Percentiles rank a stretch among this genome's conserved stretches.
These are phyloP conservation scores for Apiotrichum laibachii DNA, from an alignment of 1,284 basidiomycete genomes.

Conservation along the genomic window DNA sequence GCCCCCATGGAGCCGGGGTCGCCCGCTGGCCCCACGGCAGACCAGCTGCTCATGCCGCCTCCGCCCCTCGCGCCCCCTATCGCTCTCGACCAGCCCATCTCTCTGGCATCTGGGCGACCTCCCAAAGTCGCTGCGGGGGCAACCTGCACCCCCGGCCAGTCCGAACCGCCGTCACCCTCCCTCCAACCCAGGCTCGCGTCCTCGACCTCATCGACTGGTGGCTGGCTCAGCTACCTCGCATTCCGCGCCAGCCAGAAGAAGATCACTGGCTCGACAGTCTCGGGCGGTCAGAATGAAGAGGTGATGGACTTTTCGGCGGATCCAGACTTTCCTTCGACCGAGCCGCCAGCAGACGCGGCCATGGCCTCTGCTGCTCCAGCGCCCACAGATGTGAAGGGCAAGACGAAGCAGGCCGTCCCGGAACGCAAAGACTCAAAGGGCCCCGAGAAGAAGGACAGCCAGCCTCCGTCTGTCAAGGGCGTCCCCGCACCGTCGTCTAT, in stretches of 20 bases:
- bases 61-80: neutral
- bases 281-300: constrained; percentile 29
- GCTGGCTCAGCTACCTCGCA: constrained; percentile 47
- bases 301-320: constrained; percentile 48
- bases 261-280: constrained; percentile 25
- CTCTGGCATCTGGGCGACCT: neutral
- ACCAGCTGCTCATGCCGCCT: neutral
- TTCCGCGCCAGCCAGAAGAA: constrained; percentile 43
- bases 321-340: constrained; percentile 39
- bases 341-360: neutral
- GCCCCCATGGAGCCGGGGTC: no score
- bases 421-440: neutral
- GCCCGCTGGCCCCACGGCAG: neutral
- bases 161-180: neutral
- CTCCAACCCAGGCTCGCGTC: constrained; percentile 9
- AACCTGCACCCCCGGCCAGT: no score
- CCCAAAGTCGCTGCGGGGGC: neutral
- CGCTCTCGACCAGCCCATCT: constrained; percentile 3
- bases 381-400: neutral
- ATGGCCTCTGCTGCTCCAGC: neutral
- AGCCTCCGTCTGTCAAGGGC: neutral
- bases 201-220: constrained; percentile 28
- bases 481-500: neutral
- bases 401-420: no score
- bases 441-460: neutral